A percentile compares a stretch with the other conserved stretches of the same genome.
phyloP scores from a whole-genome alignment of 352 stramenopile species.

The Globisporangium canariense region DNA sequence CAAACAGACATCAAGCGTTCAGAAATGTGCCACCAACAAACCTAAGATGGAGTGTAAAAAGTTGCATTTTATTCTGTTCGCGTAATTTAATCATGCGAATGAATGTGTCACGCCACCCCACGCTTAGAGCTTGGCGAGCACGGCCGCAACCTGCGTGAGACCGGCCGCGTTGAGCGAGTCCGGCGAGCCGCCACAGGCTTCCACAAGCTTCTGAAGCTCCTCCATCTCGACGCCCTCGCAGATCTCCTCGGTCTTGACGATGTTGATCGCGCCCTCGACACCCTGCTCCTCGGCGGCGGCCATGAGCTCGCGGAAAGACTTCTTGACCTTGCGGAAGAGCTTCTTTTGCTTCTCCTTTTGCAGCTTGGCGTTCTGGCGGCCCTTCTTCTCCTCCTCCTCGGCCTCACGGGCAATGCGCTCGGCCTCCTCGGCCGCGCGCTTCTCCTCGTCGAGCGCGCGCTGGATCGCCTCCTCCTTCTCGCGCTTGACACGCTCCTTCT shows the following conservation, averaged over 20 bases:
- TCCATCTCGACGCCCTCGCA: constrained; percentile 75
- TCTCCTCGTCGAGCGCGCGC: constrained; percentile 64
- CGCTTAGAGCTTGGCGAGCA: constrained; percentile 42
- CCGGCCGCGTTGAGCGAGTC: constrained; percentile 58
- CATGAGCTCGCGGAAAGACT: constrained; percentile 81
- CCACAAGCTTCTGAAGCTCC: constrained; percentile 58
- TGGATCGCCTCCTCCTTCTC: constrained; percentile 77
- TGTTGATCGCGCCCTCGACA: constrained; percentile 54
- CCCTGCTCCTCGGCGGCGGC: constrained; percentile 51
- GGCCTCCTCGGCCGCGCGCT: constrained; percentile 54
- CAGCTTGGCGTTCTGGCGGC: constrained; percentile 69
- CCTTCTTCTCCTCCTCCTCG: constrained; percentile 68
- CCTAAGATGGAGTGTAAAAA: too few species aligned
- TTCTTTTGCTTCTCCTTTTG: constrained; percentile 86
- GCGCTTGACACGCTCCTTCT: constrained; percentile 67
- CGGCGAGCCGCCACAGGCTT: constrained; percentile 43
- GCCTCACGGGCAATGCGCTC: constrained; percentile 41
- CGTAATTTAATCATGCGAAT: too few species aligned
- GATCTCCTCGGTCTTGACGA: constrained; percentile 73
- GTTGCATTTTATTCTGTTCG: too few species aligned
- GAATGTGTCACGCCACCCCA: not conserved
- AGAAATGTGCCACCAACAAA: too few species aligned
- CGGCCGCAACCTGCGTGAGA: constrained; percentile 46
- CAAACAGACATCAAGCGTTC: too few species aligned
- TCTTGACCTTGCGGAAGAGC: constrained; percentile 80